These are phyloP conservation scores for Alternaria angustiovoidea DNA, from an alignment of 2,329 filamentous ascomycete genomes.

Conservation along the genomic window DNA sequence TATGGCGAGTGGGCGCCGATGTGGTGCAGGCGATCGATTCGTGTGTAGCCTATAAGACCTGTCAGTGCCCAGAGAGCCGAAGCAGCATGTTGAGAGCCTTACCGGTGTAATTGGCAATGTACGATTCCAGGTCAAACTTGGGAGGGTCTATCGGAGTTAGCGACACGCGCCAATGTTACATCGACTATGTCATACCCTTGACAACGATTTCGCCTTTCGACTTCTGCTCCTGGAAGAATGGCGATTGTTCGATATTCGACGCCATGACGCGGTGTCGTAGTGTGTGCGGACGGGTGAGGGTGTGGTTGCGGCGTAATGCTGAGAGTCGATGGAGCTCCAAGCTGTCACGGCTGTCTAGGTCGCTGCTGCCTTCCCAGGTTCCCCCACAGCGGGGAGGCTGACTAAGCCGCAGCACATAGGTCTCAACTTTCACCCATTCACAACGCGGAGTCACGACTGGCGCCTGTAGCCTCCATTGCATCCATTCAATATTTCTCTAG, in stretches of 20 bases:
- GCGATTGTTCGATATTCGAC: slow-evolving; percentile 45
- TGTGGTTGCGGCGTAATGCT: slow-evolving; percentile 22
- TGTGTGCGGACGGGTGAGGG: slow-evolving; percentile 1
- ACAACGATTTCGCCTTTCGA: slow-evolving; percentile 40
- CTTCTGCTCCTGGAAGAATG: slow-evolving; percentile 45
- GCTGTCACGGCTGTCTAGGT: slow-evolving; percentile 18
- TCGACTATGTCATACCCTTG: slow-evolving; percentile 35
- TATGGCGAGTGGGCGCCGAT: slow-evolving; percentile 81
- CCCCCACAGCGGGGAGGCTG: slow-evolving; percentile 24
- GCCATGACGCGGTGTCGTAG: slow-evolving; percentile 34
- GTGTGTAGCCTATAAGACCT: slow-evolving; percentile 71
- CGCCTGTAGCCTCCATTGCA: neutral
- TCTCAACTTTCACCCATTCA: neutral
- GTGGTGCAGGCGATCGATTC: slow-evolving; percentile 79
- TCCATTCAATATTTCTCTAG: neutral
- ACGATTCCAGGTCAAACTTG: slow-evolving; percentile 90
- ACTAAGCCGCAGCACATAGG: slow-evolving; percentile 8
- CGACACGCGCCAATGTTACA: neutral
- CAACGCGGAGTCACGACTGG: slow-evolving; percentile 6
- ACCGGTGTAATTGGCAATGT: slow-evolving; percentile 90
- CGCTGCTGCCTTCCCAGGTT: slow-evolving; percentile 25
- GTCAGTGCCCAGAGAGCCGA: neutral
- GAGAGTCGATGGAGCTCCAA: slow-evolving; percentile 19
- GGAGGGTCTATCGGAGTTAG: slow-evolving; percentile 68
- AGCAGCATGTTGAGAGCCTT: slow-evolving; percentile 27